These are phyloP conservation scores for Phytophthora boehmeriae DNA, from an alignment of 352 stramenopile genomes.

Conservation along the genomic window DNA sequence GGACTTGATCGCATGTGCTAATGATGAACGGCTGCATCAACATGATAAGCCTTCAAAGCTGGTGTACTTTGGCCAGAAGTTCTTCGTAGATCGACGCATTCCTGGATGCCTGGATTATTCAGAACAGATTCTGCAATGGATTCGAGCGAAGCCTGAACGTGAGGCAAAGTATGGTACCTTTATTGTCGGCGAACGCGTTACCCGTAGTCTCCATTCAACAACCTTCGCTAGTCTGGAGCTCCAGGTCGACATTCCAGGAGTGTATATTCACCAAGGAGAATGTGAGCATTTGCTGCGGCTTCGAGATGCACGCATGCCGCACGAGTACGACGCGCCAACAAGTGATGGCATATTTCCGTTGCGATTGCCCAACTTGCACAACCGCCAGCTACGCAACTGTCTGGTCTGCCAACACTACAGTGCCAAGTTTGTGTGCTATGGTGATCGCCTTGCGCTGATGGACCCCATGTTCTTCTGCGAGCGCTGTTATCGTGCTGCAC, in stretches of 20 bases:
- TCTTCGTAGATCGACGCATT: conserved; percentile 62
- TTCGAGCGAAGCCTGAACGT: conserved; percentile 42
- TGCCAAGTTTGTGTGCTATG: conserved; percentile 82
- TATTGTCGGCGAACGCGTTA: conserved; percentile 1
- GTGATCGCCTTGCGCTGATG: conserved; percentile 60
- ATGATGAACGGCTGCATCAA: conserved; percentile 59
- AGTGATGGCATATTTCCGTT: conserved; percentile 55
- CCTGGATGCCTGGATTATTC: conserved; percentile 58
- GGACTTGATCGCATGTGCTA: conserved; percentile 67
- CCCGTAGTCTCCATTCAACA: conserved; percentile 44
- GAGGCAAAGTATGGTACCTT: conserved; percentile 35
- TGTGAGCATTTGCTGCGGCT: conserved; percentile 76
- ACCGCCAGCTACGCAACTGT: conserved; percentile 64
- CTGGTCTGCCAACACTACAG: conserved; percentile 78
- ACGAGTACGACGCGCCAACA: conserved; percentile 49
- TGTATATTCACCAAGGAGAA: conserved; percentile 82
- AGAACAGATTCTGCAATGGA: conserved; percentile 57
- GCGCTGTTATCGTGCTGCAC: conserved; percentile 69
- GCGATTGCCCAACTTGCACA: conserved; percentile 58
- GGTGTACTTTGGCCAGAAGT: conserved; percentile 61
- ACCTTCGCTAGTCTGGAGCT: conserved; percentile 61
- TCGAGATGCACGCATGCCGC: conserved; percentile 64
- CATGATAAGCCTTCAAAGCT: conserved; percentile 54
- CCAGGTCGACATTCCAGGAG: conserved; percentile 55
- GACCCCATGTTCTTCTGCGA: conserved; percentile 86